phyloP scores from a whole-genome alignment of 1,139 yeast genomes.

The Pichia sp. region DNA sequence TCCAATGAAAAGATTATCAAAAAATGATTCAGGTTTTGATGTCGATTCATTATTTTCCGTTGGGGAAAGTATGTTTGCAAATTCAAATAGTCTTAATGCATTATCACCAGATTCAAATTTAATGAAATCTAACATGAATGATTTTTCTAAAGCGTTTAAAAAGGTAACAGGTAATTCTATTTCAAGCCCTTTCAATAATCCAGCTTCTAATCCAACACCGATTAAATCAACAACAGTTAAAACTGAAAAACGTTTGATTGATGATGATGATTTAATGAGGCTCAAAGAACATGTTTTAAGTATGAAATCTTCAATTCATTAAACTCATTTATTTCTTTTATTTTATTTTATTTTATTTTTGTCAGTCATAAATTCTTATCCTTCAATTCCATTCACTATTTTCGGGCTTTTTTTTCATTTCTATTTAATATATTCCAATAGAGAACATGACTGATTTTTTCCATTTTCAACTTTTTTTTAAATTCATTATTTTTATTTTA shows the following conservation, averaged over 20 bases:
- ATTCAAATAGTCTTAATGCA: background rate
- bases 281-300: slow-evolving; percentile 27
- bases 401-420: background rate
- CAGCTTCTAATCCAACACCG: background rate
- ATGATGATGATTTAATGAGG: slow-evolving; percentile 27
- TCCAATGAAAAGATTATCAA: background rate
- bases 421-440: background rate
- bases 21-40: slow-evolving; percentile 6
- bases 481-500: background rate
- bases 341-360: background rate
- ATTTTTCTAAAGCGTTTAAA: slow-evolving; percentile 17
- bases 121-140: slow-evolving; percentile 2
- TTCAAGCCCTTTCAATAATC: slow-evolving; percentile 4
- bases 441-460: background rate
- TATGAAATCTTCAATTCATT: slow-evolving; percentile 21
- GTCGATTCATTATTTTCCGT: slow-evolving; percentile 8
- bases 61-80: background rate
- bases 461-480: background rate
- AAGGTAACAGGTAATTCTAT: slow-evolving; percentile 8
- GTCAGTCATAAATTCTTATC: background rate
- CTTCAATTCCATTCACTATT: background rate
- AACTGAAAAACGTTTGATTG: slow-evolving; percentile 18
- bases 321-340: background rate
- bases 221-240: background rate
- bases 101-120: slow-evolving; percentile 6